Base-by-base conservation (phyloP, 306 rosid species). In the Abrus precatorius region DNA sequence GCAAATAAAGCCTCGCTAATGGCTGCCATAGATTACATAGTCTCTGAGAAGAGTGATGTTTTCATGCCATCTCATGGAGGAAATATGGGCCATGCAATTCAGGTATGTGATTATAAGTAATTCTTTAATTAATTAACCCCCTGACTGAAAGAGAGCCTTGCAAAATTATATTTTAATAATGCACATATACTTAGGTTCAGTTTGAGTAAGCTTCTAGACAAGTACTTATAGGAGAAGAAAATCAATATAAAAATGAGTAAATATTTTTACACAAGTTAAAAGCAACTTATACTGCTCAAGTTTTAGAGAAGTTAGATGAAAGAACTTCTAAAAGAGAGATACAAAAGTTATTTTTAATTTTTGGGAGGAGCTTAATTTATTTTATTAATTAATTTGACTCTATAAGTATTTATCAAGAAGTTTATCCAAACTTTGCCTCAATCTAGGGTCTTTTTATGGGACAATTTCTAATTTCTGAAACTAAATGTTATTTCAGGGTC, bases 1-100 rank as follows among this genome's bases (percentile, higher is more conserved):
- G 83, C 81, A 29, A 90, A 88, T 7, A 88, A 85, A 77, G 98
- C 99, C 71, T 95, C 99, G 13, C 63, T 95, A 55, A 87, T 93
- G 98, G 99, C 99, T 69, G 99, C 99, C 77, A 87, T 93, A 50
- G 99, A 95, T 79, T 93, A 89, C 76, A 88, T 95, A 41, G 98
- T 95, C 57, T 90, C 92, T 0, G 91, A 95, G 85, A 88, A 85
- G 57, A 95, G 99, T 36, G 94, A 95, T 63, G 94, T 95, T 71
- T 95, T 95, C 96, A 90, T 95, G 98, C 98, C 98, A 43, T 93
- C 98, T 72, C 99, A 95, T 84, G 99, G 98, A 53, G 99, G 99
- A 69, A 95, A 95, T 74, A 95, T 95, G 99, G 98, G 97, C 53
- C 99, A 93, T 80, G 99, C 97, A 12, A 53, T 95, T 66, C 99